These are phyloP conservation scores for Lunasporangiospora selenospora DNA, from an alignment of 192 early-diverging fungal species.

Conservation along the genomic window DNA sequence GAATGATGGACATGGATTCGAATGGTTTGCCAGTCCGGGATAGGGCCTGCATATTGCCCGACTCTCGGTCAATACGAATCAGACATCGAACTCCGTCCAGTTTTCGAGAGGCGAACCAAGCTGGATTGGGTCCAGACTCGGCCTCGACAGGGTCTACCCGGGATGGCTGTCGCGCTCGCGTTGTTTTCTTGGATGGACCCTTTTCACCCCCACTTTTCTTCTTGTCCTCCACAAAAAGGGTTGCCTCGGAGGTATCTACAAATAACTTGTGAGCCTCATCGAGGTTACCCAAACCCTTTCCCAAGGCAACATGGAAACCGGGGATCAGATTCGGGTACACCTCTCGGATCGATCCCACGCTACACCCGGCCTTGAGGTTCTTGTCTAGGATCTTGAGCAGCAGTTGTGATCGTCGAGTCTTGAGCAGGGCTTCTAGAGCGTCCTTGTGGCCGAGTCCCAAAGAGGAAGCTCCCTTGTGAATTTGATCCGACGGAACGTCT, in stretches of 20 bases:
- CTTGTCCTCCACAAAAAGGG: not conserved
- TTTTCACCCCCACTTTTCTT: not conserved
- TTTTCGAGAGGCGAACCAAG: constrained; percentile 58
- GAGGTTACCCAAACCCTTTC: constrained; percentile 5
- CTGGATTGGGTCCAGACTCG: no score
- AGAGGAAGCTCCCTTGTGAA: no score
- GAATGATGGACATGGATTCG: constrained; percentile 25
- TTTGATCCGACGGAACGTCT: not conserved
- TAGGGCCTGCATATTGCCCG: constrained; percentile 28
- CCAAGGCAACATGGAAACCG: constrained; percentile 31
- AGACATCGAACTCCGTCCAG: constrained; percentile 61
- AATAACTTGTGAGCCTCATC: constrained; percentile 12
- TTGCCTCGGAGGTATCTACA: not conserved
- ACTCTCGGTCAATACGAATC: constrained; percentile 23
- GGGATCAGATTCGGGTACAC: constrained; percentile 17
- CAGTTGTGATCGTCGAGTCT: constrained; percentile 21
- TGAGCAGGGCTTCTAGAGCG: not conserved
- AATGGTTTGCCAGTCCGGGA: constrained; percentile 53
- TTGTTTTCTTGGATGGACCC: not conserved
- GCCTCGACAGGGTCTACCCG: no score
- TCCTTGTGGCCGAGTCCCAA: not conserved
- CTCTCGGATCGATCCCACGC: constrained; percentile 8
- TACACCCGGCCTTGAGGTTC: constrained; percentile 42
- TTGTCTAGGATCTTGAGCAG: constrained; percentile 41
- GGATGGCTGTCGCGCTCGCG: not conserved